Conservation (phyloP, 495 filamentous ascomycete genomes). For the Opeltia flavorubescens region DNA sequence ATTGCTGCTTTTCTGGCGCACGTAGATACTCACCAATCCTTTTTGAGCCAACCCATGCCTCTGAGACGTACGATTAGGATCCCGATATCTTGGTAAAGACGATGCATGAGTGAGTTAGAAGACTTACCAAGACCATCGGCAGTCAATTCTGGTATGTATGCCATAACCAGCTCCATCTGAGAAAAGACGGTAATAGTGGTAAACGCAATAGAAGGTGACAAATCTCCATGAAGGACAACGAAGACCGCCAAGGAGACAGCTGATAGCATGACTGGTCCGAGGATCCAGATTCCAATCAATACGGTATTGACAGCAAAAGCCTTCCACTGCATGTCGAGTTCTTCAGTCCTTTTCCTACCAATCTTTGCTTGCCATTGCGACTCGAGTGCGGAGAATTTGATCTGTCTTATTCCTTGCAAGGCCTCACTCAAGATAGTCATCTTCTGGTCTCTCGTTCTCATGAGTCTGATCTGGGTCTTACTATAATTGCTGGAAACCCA, state of each 20-base stretch:
- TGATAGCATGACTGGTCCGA: slow-evolving; percentile 58
- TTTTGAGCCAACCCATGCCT: slow-evolving; percentile 59
- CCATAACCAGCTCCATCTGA: slow-evolving; percentile 53
- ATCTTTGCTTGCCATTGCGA: slow-evolving; percentile 67
- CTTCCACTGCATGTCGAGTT: slow-evolving; percentile 51
- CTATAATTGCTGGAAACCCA: slow-evolving; percentile 54
- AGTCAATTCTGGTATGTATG: slow-evolving; percentile 58
- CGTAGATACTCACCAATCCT: slow-evolving; percentile 61
- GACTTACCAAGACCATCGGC: slow-evolving; percentile 28
- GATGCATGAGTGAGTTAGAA: neutral
- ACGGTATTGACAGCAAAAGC: slow-evolving; percentile 44
- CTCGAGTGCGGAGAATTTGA: slow-evolving; percentile 81
- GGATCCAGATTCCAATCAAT: slow-evolving; percentile 53
- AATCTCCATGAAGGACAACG: slow-evolving; percentile 40
- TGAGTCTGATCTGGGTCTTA: slow-evolving; percentile 51
- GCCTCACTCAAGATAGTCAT: slow-evolving; percentile 69
- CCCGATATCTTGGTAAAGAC: no score
- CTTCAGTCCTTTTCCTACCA: slow-evolving; percentile 44
- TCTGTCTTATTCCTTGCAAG: slow-evolving; percentile 70
- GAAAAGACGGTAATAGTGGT: slow-evolving; percentile 65
- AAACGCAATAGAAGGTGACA: slow-evolving; percentile 67
- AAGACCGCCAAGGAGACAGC: slow-evolving; percentile 59
- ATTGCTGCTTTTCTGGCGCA: slow-evolving; percentile 47
- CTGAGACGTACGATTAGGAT: no score
- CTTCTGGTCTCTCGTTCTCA: slow-evolving; percentile 69